Evolutionary conservation across 2,329 filamentous ascomycete species (phyloP).

Genomic region (Colletotrichum sp.): DNA sequence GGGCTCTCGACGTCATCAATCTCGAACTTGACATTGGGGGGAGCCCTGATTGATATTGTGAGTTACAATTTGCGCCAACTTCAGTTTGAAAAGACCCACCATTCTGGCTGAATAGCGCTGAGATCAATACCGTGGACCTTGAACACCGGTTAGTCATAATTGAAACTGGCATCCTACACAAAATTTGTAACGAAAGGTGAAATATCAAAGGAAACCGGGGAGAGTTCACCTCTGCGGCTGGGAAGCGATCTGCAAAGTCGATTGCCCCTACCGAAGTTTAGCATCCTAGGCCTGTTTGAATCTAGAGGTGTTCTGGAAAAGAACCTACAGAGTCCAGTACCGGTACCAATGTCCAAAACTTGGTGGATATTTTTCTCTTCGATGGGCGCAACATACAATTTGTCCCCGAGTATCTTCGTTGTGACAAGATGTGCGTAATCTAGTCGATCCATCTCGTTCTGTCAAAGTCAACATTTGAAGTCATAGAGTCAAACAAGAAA

Average conservation of each 20-base stretch:
- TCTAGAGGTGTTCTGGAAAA: not conserved
- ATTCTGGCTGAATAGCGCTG: not conserved
- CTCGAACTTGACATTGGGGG: not conserved
- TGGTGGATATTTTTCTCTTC: not conserved
- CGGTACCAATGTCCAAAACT: not conserved
- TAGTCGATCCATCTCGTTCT: not conserved
- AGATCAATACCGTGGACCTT: not conserved
- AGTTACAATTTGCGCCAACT: too few relatives aligned
- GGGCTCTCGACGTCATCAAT: not conserved
- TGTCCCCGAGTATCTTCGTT: not conserved
- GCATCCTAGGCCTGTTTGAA: accelerated
- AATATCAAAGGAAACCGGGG: accelerated
- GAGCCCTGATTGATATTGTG: not conserved
- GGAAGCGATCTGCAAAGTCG: not conserved
- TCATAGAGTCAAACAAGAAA: not conserved
- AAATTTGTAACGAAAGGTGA: not conserved
- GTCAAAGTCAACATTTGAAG: not conserved
- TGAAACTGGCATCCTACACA: not conserved
- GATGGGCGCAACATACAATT: not conserved
- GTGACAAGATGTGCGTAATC: not conserved
- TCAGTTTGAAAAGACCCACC: too few relatives aligned
- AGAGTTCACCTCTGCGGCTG: not conserved
- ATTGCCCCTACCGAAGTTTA: not conserved
- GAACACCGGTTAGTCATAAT: not conserved
- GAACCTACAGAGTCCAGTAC: not conserved